Evolutionary conservation across 805 yeast genomes (phyloP), one percentile per base, ranked within the genome.

Genomic region (Sugiyamaella americana): DNA sequence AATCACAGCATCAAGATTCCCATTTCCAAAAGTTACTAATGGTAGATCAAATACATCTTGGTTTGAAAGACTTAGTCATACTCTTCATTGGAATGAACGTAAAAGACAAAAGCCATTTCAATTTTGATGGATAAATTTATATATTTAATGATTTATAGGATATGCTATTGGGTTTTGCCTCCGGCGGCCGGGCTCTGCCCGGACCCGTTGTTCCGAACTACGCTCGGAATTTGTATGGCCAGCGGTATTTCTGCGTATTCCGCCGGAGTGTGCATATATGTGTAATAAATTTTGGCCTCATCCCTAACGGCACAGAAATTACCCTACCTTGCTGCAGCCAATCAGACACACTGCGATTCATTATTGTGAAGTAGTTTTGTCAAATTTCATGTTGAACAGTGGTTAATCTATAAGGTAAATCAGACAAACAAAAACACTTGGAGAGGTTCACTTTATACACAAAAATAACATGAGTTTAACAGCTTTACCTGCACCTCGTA

Each of bases 51-150:
- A 87, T 43, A 54, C 63, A 80, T 85, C 67, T 74, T 93, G 64
- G 95, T 88, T 62, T 75, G 87, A 59, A 88, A 87, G 40, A 77
- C 91, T 63, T 71, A 95, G 57, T 82, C 73, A 94, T 43, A 87
- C 94, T 23, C 68, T 93, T 60, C 87, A 91, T 61, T 93, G 98
- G 98, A 91, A 91, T 62, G 87, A 78, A 22, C 75, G 97, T 54
- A 93, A 87, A 60, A 80, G 80, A 47, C 97, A 91, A 61, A 87
- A 86, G 58, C 82, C 95, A 13, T 47, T 26, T 26, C 24, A 36
- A 36, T 26, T 26, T 26, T 26, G 32, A 26, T 26, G 13, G 32
- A 26, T 26, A 26, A 8, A 26, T 26, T 26, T 26, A 26, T 26
- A 13, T 8, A 8, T 8, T 13, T 26, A 13, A 26, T 13, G 13